Evolutionary conservation across 1,284 basidiomycete species (phyloP).

Genomic region (Gomphus bonarii): DNA sequence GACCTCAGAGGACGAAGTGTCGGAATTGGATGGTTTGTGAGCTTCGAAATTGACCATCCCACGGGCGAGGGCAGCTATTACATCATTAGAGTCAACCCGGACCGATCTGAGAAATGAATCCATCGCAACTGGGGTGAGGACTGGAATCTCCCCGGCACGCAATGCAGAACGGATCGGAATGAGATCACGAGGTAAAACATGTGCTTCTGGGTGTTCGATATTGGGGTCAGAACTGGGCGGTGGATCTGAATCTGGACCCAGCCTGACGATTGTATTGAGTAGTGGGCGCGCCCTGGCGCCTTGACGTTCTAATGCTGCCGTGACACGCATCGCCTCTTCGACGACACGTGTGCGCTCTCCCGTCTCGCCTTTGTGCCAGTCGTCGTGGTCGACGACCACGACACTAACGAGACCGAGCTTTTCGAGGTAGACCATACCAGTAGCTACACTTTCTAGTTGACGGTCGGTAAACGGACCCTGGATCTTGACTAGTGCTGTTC

Average conservation of each 20-base stretch:
- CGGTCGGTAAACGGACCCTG: slow-evolving; percentile 96
- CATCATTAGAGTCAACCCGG: slow-evolving; percentile 84
- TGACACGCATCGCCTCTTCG: slow-evolving; percentile 75
- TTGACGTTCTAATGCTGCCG: slow-evolving; percentile 75
- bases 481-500: slow-evolving; percentile 91
- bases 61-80: slow-evolving; percentile 79
- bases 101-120: slow-evolving; percentile 84
- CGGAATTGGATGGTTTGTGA: slow-evolving; percentile 16
- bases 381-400: slow-evolving; percentile 89
- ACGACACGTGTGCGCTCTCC: slow-evolving; percentile 51
- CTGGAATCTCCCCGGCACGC: slow-evolving; percentile 88
- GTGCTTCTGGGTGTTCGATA: slow-evolving; percentile 54
- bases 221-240: slow-evolving; percentile 9
- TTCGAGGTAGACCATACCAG: slow-evolving; percentile 91
- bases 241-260: slow-evolving; percentile 63
- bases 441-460: slow-evolving; percentile 88
- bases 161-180: slow-evolving; percentile 81
- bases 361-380: slow-evolving; percentile 55
- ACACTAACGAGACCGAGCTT: slow-evolving; percentile 93
- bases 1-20: slow-evolving; percentile 34
- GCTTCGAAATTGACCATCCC: slow-evolving; percentile 54
- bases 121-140: slow-evolving; percentile 89
- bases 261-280: slow-evolving; percentile 73
- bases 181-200: slow-evolving; percentile 68
- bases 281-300: slow-evolving; percentile 85